phyloP scores from a whole-genome alignment of 371 early-diverging fungal genomes.

The Circinella minor region DNA sequence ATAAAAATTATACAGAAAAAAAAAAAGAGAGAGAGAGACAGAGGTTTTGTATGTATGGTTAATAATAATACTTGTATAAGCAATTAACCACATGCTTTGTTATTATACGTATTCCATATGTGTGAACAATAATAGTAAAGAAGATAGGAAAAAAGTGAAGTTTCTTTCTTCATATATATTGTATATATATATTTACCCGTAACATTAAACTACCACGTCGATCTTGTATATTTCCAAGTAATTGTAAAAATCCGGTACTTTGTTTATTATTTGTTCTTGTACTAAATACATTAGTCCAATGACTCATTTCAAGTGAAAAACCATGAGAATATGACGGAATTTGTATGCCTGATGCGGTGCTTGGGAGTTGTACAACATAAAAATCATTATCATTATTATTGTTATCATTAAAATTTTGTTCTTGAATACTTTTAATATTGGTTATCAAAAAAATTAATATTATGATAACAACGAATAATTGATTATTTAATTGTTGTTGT shows the following conservation, averaged over 20 bases:
- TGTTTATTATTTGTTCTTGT: constrained; percentile 3
- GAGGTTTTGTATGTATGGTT: too few species aligned
- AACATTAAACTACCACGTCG: constrained; percentile 19
- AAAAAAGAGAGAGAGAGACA: too few species aligned
- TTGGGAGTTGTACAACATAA: constrained; percentile 11
- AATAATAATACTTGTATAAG: too few species aligned
- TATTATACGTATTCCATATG: too few species aligned
- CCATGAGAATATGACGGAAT: constrained; percentile 23
- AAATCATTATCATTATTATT: not conserved
- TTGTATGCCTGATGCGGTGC: constrained; percentile 12
- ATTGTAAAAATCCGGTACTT: constrained; percentile 13
- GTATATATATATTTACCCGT: constrained; percentile 3
- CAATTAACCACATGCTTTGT: too few species aligned
- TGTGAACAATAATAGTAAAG: too few species aligned
- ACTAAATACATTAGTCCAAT: constrained; percentile 18
- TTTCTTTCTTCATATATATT: too few species aligned
- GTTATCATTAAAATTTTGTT: not conserved
- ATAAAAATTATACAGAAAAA: not conserved
- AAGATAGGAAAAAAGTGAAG: too few species aligned
- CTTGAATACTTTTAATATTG: not conserved
- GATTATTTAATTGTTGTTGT: too few species aligned
- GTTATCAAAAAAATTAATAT: not conserved
- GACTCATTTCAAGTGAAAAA: constrained; percentile 17
- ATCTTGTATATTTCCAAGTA: constrained; percentile 19
- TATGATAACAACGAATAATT: not conserved